These are phyloP conservation scores for Blastocrithidia nonstop DNA, from an alignment of 208 protist species.

Conservation along the genomic window DNA sequence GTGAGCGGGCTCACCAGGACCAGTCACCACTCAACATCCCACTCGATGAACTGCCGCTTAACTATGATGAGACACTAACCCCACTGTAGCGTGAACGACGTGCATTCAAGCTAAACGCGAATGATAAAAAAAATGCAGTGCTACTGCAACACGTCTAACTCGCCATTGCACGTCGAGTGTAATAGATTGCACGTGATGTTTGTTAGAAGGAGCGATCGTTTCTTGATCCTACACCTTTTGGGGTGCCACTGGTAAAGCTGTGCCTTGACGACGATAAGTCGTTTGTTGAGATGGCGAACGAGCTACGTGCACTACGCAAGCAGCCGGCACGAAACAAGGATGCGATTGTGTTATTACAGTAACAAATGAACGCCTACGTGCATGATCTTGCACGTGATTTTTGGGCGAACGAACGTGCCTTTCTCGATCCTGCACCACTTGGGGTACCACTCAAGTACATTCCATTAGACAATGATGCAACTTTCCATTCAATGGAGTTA, in stretches of 20 bases:
- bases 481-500: conserved; percentile 41
- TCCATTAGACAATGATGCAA: conserved; percentile 38
- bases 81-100: conserved; percentile 52
- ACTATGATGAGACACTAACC: conserved; percentile 45
- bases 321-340: conserved; percentile 46
- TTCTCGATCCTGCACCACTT: conserved; percentile 24
- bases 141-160: conserved; percentile 34
- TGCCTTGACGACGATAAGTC: conserved; percentile 34
- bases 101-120: conserved; percentile 39
- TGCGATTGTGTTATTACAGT: conserved; percentile 38
- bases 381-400: conserved; percentile 51
- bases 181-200: conserved; percentile 46
- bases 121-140: background rate
- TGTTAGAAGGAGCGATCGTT: conserved; percentile 58
- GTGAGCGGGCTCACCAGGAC: conserved; percentile 53
- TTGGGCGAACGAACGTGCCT: conserved; percentile 26
- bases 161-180: conserved; percentile 43
- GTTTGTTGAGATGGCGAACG: conserved; percentile 54
- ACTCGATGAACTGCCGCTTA: conserved; percentile 45
- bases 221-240: conserved; percentile 41
- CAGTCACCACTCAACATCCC: conserved; percentile 54
- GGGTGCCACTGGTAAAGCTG: conserved; percentile 40
- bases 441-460: conserved; percentile 41
- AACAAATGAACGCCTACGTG: conserved; percentile 48
- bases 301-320: conserved; percentile 41